phyloP scores from a whole-genome alignment of 495 filamentous ascomycete genomes.

The Penicillium odoratum region DNA sequence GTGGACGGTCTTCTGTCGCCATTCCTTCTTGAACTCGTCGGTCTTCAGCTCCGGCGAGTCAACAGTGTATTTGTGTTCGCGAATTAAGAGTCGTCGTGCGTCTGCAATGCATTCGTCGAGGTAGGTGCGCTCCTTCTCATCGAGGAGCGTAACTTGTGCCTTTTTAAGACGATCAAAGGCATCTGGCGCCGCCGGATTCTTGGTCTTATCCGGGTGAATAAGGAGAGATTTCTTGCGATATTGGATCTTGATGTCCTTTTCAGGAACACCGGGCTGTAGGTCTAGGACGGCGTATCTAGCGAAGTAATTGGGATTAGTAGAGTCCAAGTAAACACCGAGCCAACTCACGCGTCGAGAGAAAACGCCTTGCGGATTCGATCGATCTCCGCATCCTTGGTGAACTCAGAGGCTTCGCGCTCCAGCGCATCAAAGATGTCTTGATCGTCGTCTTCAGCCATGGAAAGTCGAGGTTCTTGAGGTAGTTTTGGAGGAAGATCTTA shows the following conservation, averaged over 20 bases:
- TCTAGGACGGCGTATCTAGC: slow-evolving; percentile 88
- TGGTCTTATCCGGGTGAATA: slow-evolving; percentile 98
- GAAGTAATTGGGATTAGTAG: neutral
- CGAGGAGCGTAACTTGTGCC: slow-evolving; percentile 84
- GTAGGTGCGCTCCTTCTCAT: slow-evolving; percentile 82
- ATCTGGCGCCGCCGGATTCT: slow-evolving; percentile 86
- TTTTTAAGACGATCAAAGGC: slow-evolving; percentile 97
- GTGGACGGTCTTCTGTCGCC: slow-evolving; percentile 87
- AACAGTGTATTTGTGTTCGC: slow-evolving; percentile 87
- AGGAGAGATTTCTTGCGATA: slow-evolving; percentile 97
- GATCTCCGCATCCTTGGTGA: slow-evolving; percentile 95
- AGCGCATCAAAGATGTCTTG: slow-evolving; percentile 81
- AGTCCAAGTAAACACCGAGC: neutral
- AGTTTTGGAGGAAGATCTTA: neutral
- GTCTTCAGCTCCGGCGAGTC: slow-evolving; percentile 82
- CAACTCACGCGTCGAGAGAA: slow-evolving; percentile 76
- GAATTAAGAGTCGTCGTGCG: slow-evolving; percentile 89
- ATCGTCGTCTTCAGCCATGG: slow-evolving; percentile 58
- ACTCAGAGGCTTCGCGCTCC: slow-evolving; percentile 85
- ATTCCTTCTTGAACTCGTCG: slow-evolving; percentile 75
- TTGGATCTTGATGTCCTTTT: slow-evolving; percentile 90
- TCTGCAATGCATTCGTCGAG: slow-evolving; percentile 96
- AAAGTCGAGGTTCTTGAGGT: slow-evolving; percentile 4
- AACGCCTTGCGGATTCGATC: slow-evolving; percentile 91
- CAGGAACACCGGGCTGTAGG: slow-evolving; percentile 90